A percentile compares a stretch with the other conserved stretches of the same genome.
phyloP scores from a whole-genome alignment of 2,329 filamentous ascomycete genomes.

The Pyrenochaeta sp. region DNA sequence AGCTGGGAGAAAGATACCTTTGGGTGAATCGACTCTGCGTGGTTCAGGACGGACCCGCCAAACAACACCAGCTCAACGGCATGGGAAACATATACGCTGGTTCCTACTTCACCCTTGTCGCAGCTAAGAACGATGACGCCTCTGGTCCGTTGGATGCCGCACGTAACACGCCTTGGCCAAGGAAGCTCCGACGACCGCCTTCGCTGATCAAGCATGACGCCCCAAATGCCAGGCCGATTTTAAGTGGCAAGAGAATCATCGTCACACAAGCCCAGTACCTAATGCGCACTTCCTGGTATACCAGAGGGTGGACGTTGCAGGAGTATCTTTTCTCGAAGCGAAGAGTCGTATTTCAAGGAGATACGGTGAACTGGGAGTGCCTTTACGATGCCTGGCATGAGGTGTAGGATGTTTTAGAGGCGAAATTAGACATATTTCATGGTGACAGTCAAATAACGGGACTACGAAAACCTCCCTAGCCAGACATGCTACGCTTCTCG shows the following conservation, averaged over 20 bases:
- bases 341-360: slow-evolving; percentile 16
- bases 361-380: slow-evolving; percentile 25
- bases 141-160: slow-evolving; percentile 6
- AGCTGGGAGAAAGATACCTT: slow-evolving; percentile 14
- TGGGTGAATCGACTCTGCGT: slow-evolving; percentile 19
- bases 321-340: slow-evolving; percentile 19
- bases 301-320: slow-evolving; percentile 23
- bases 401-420: slow-evolving; percentile 3
- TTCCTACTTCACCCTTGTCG: slow-evolving; percentile 19
- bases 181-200: background rate
- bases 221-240: background rate
- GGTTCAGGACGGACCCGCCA: slow-evolving; percentile 12
- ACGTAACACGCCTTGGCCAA: background rate
- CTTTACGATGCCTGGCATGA: slow-evolving; percentile 16
- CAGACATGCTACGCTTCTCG: slow-evolving; percentile 17
- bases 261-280: slow-evolving; percentile 5
- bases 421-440: background rate
- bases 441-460: background rate
- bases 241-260: slow-evolving; percentile 3
- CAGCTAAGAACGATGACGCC: slow-evolving; percentile 12
- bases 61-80: slow-evolving; percentile 11
- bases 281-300: slow-evolving; percentile 19
- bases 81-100: slow-evolving; percentile 23
- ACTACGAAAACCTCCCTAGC: slow-evolving; percentile 8
- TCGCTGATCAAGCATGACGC: background rate